Conservation (phyloP, 2,329 filamentous ascomycete genomes). For the Calonectria fujianensis region DNA sequence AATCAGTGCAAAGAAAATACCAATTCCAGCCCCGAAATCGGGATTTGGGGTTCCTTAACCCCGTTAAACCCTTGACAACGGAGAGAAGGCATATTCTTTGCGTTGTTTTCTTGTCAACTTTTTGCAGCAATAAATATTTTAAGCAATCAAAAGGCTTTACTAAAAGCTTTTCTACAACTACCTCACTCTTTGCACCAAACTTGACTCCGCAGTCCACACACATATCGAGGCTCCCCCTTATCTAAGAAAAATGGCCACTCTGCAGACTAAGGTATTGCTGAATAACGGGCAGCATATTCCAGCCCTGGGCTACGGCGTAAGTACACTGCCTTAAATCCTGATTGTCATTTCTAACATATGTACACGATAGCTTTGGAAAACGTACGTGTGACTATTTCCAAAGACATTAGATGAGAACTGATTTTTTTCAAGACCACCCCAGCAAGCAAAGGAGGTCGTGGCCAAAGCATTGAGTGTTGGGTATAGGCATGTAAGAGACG, state of each 20-base stretch:
- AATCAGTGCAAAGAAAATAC: too few relatives aligned
- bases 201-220: too few relatives aligned
- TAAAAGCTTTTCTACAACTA: too few relatives aligned
- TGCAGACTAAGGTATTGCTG: not conserved
- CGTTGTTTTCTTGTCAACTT: too few relatives aligned
- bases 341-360: not conserved
- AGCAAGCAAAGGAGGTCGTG: not conserved
- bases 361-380: conserved; percentile 8
- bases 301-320: not conserved
- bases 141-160: too few relatives aligned
- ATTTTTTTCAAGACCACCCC: not conserved
- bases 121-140: too few relatives aligned
- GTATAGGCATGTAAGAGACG: not conserved
- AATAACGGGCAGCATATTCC: not conserved
- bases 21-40: too few relatives aligned
- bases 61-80: too few relatives aligned
- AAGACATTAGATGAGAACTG: not conserved
- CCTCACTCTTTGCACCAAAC: too few relatives aligned
- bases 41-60: too few relatives aligned
- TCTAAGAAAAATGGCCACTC: not conserved
- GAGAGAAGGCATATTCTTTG: too few relatives aligned
- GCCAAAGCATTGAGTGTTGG: not conserved
- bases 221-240: not conserved
- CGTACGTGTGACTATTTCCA: not conserved
- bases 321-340: not conserved